Conservation (phyloP, 768 basidiomycete species). For the Mycena crocata region DNA sequence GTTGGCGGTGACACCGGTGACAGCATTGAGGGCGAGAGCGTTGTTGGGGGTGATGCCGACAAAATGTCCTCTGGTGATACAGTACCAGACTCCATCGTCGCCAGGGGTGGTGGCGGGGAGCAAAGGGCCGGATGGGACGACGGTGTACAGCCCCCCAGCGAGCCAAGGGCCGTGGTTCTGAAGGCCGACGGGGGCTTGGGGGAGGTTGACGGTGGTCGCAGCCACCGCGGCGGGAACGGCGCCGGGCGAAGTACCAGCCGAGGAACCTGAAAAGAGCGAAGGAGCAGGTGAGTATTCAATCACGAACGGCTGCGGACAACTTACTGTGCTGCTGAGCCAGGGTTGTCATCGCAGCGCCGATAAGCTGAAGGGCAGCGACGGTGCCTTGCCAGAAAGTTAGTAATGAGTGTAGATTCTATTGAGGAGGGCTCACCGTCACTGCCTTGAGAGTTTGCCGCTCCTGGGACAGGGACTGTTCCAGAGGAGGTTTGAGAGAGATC, state of each 20-base stretch:
- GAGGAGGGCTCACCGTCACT: neutral
- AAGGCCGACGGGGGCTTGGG: neutral
- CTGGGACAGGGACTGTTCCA: neutral
- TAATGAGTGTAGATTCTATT: neutral
- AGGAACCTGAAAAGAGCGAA: too few relatives aligned
- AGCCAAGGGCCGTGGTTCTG: conserved; percentile 4
- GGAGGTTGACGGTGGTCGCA: neutral
- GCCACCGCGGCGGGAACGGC: neutral
- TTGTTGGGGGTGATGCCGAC: conserved; percentile 5
- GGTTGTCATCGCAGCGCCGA: too few relatives aligned
- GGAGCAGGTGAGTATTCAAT: too few relatives aligned
- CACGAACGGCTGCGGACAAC: too few relatives aligned
- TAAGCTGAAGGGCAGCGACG: too few relatives aligned
- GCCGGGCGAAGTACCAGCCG: neutral
- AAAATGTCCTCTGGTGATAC: neutral
- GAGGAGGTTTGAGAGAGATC: neutral
- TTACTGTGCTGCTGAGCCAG: too few relatives aligned
- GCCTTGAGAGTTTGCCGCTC: neutral
- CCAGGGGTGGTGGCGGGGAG: neutral
- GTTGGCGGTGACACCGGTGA: neutral
- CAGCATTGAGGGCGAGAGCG: neutral
- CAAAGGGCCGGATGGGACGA: neutral
- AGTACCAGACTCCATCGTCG: conserved; percentile 1
- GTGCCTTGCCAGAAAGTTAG: neutral
- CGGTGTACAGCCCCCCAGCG: neutral